Evolutionary conservation across 305 asterid species (phyloP).

Genomic region (Fraxinus velutina): DNA sequence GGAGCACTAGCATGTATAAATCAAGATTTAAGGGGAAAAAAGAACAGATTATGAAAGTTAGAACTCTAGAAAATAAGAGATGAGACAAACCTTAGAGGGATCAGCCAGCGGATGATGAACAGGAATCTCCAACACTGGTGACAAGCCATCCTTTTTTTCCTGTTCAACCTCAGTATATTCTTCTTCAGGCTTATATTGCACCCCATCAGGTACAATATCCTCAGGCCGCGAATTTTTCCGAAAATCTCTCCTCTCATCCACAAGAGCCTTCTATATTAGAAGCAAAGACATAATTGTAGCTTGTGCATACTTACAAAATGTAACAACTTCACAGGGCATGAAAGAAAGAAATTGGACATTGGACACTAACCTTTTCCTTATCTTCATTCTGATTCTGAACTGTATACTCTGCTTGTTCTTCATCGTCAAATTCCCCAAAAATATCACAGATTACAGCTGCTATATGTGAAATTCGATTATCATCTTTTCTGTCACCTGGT

Average conservation of each 20-base stretch:
- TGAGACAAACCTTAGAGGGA: conserved; percentile 33
- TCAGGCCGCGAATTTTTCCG: conserved; percentile 34
- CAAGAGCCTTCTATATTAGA: conserved; percentile 1
- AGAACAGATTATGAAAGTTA: neutral
- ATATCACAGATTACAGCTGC: conserved; percentile 57
- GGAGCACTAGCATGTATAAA: neutral
- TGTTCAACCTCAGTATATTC: conserved; percentile 35
- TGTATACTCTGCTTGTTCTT: conserved; percentile 34
- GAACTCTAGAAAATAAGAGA: neutral
- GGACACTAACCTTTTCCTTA: conserved; percentile 35
- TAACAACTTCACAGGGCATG: neutral
- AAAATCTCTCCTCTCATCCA: conserved; percentile 29
- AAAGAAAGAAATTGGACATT: neutral
- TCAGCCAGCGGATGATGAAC: conserved; percentile 39
- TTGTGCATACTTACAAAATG: neutral
- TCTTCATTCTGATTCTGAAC: conserved; percentile 37
- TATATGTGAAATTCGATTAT: conserved; percentile 25
- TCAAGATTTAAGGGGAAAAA: neutral
- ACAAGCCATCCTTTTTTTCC: conserved; percentile 46
- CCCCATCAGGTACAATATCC: neutral
- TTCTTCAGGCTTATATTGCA: conserved; percentile 25
- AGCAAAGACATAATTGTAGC: conserved; percentile 7
- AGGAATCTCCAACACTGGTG: conserved; percentile 49
- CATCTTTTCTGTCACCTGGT: conserved; percentile 43
- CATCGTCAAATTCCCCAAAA: conserved; percentile 52